phyloP scores from a whole-genome alignment of 2,329 filamentous ascomycete genomes.

The Cryphonectria carpinicola region DNA sequence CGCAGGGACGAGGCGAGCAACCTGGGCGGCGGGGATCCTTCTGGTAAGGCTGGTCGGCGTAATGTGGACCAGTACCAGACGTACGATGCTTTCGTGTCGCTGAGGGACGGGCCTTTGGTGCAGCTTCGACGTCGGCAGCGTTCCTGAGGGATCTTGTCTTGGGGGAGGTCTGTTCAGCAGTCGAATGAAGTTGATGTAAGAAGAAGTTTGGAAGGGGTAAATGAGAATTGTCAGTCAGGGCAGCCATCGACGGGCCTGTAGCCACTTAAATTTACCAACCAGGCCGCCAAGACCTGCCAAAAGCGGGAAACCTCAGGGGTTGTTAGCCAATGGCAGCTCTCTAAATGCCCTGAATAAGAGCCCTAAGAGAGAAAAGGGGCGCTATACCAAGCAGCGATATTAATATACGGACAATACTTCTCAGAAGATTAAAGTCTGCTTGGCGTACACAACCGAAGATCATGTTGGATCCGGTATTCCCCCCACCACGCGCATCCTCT shows the following conservation, averaged over 20 bases:
- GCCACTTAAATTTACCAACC: not conserved
- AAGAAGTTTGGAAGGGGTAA: not conserved
- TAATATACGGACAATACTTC: not conserved
- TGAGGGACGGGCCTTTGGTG: constrained; percentile 22
- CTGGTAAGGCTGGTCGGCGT: constrained; percentile 6
- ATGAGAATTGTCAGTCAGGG: not conserved
- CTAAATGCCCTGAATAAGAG: not conserved
- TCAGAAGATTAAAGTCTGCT: not conserved
- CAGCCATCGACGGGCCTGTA: not conserved
- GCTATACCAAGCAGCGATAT: not conserved
- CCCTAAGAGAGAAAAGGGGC: not conserved
- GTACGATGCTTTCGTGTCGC: constrained; percentile 21
- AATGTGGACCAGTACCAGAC: constrained; percentile 26
- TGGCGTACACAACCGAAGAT: not conserved
- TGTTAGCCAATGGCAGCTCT: not conserved
- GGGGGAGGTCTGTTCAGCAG: not conserved
- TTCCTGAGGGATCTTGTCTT: not conserved
- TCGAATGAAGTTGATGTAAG: not conserved
- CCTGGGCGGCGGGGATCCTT: constrained; percentile 7
- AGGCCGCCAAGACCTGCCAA: not conserved
- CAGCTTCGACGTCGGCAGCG: constrained; percentile 14
- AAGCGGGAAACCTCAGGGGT: not conserved
- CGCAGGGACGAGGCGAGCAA: constrained; percentile 15
- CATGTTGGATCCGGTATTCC: not conserved
- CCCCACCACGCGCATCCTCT: not conserved